Evolutionary conservation across 2,329 filamentous ascomycete species (phyloP).

Genomic region (Phyllosticta citriasiana): DNA sequence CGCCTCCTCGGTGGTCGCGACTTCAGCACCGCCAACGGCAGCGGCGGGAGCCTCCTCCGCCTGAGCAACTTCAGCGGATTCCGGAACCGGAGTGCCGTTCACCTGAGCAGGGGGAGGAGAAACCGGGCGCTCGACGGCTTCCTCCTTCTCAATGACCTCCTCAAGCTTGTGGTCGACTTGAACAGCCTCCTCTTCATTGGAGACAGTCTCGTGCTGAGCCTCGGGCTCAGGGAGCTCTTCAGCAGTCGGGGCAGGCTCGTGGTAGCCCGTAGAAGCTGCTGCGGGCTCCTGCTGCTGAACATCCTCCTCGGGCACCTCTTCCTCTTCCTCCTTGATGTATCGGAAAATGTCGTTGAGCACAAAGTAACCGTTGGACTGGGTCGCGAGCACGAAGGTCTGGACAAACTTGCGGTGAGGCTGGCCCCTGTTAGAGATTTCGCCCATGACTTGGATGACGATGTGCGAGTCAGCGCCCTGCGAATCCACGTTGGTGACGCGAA

Average conservation of each 20-base stretch:
- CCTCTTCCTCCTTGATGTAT: constrained; percentile 76
- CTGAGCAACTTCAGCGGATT: constrained; percentile 24
- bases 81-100: constrained; percentile 28
- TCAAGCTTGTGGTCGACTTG: constrained; percentile 67
- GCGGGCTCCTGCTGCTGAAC: constrained; percentile 22
- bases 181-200: constrained; percentile 35
- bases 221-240: constrained; percentile 21
- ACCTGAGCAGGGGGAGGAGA: constrained; percentile 21
- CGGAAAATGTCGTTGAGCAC: constrained; percentile 97
- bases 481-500: constrained; percentile 95
- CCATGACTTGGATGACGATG: constrained; percentile 96
- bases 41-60: constrained; percentile 30
- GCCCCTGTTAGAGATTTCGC: constrained; percentile 91
- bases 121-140: constrained; percentile 14
- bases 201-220: constrained; percentile 26
- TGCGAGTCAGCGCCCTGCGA: constrained; percentile 85
- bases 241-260: constrained; percentile 32
- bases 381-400: constrained; percentile 93
- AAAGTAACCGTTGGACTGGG: constrained; percentile 95
- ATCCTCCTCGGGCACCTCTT: constrained; percentile 48
- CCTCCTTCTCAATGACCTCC: constrained; percentile 38
- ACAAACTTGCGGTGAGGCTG: constrained; percentile 91
- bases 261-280: constrained; percentile 26
- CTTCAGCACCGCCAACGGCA: constrained; percentile 15
- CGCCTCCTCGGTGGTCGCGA: constrained; percentile 26